These are phyloP conservation scores for Podospora australis DNA, from an alignment of 495 filamentous ascomycete species.

Conservation along the genomic window DNA sequence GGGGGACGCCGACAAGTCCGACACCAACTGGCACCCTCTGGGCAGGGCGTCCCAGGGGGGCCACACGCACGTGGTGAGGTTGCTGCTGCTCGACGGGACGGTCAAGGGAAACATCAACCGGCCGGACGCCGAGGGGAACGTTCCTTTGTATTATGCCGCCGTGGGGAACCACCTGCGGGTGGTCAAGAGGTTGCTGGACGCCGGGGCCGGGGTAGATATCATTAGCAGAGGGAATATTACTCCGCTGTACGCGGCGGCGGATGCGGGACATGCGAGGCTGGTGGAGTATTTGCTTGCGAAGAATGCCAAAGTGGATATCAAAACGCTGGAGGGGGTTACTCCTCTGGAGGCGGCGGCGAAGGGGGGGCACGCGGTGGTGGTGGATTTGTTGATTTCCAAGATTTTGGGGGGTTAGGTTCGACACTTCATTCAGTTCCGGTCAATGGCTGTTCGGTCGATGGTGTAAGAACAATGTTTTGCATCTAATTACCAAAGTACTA, in stretches of 20 bases:
- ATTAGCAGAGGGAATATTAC: not conserved
- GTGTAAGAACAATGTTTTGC: too few species aligned
- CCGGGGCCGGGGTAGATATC: not conserved
- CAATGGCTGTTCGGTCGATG: too few species aligned
- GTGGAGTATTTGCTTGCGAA: not conserved
- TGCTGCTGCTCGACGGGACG: not conserved
- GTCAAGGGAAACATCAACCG: not conserved
- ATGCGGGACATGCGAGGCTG: not conserved
- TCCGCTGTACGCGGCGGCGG: not conserved
- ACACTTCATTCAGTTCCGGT: too few species aligned
- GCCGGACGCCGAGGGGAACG: not conserved
- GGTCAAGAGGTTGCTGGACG: not conserved
- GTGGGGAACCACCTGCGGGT: not conserved
- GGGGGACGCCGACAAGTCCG: not conserved
- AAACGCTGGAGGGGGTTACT: not conserved
- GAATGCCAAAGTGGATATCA: too few species aligned
- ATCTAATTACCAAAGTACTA: too few species aligned
- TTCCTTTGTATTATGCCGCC: not conserved
- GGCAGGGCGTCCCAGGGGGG: not conserved
- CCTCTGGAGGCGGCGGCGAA: not conserved
- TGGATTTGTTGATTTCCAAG: conserved; percentile 2
- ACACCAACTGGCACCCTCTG: not conserved
- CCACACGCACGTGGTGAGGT: not conserved
- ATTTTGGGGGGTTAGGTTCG: too few species aligned
- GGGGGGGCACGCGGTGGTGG: not conserved